Conservation (phyloP, 176 grass and related monocot genomes). For the Oryza nivara region DNA sequence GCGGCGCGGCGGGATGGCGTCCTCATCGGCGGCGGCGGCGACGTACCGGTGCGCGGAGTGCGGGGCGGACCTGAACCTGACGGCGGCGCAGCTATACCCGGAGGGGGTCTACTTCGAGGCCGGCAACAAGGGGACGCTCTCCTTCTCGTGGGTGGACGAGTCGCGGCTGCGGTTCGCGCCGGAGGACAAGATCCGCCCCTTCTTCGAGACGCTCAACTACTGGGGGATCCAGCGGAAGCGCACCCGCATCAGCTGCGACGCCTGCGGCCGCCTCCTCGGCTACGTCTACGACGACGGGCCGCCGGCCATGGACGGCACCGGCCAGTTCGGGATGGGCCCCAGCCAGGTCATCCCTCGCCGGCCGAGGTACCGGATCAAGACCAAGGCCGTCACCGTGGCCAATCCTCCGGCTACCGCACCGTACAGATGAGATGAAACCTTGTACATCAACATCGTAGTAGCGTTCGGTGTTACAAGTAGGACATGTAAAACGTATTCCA, state of each 20-base stretch:
- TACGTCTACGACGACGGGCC: slow-evolving; percentile 90
- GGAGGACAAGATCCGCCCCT: slow-evolving; percentile 73
- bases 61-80: slow-evolving; percentile 77
- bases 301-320: slow-evolving; percentile 61
- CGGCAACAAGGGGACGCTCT: slow-evolving; percentile 91
- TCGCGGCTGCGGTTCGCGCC: slow-evolving; percentile 64
- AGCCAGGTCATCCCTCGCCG: slow-evolving; percentile 73
- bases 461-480: background rate
- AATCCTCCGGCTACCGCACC: background rate
- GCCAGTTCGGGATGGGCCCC: slow-evolving; percentile 77
- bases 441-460: background rate
- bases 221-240: slow-evolving; percentile 89
- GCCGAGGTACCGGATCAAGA: slow-evolving; percentile 85
- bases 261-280: slow-evolving; percentile 66
- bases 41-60: slow-evolving; percentile 62
- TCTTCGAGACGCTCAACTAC: slow-evolving; percentile 87
- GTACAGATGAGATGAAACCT: background rate
- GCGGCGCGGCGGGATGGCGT: background rate
- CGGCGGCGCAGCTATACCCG: slow-evolving; percentile 69
- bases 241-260: slow-evolving; percentile 70
- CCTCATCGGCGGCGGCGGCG: background rate
- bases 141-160: slow-evolving; percentile 89
- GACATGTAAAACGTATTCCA: background rate
- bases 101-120: slow-evolving; percentile 73
- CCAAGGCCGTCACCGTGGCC: slow-evolving; percentile 57